These are phyloP conservation scores for Beauveria asiatica DNA, from an alignment of 2,329 filamentous ascomycete genomes.

Conservation along the genomic window DNA sequence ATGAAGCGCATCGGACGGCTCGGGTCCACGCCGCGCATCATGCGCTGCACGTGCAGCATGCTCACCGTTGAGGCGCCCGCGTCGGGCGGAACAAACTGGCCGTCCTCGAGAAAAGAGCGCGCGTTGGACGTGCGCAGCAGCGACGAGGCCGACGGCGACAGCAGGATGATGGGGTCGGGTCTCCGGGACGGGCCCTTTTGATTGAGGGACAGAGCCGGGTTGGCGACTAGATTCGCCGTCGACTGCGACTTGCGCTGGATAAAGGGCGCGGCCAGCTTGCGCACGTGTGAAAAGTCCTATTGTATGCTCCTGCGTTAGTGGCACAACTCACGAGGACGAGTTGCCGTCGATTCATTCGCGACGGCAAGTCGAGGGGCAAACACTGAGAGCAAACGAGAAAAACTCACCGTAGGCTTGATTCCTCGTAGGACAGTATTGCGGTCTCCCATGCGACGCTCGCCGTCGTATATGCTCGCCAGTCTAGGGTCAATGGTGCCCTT, in stretches of 20 bases:
- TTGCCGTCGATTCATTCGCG: no score
- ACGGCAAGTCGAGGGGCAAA: no score
- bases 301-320: constrained; percentile 4
- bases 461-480: constrained; percentile 80
- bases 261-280: constrained; percentile 74
- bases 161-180: constrained; percentile 84
- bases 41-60: constrained; percentile 78
- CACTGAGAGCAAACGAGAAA: no score
- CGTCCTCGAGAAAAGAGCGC: constrained; percentile 83
- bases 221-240: constrained; percentile 30
- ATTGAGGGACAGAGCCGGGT: constrained; percentile 43
- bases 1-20: constrained; percentile 80
- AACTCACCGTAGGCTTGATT: constrained; percentile 73
- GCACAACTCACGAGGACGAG: neutral
- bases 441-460: constrained; percentile 86
- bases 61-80: constrained; percentile 58
- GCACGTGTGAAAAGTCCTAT: constrained; percentile 89
- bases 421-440: constrained; percentile 82
- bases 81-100: constrained; percentile 72
- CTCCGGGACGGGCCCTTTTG: constrained; percentile 42
- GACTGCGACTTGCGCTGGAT: constrained; percentile 52
- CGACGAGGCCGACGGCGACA: constrained; percentile 91
- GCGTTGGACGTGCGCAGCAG: constrained; percentile 93
- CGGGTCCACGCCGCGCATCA: constrained; percentile 62
- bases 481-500: constrained; percentile 69